phyloP scores from a whole-genome alignment of 2,329 filamentous ascomycete genomes.

The Nemania bipapillata region DNA sequence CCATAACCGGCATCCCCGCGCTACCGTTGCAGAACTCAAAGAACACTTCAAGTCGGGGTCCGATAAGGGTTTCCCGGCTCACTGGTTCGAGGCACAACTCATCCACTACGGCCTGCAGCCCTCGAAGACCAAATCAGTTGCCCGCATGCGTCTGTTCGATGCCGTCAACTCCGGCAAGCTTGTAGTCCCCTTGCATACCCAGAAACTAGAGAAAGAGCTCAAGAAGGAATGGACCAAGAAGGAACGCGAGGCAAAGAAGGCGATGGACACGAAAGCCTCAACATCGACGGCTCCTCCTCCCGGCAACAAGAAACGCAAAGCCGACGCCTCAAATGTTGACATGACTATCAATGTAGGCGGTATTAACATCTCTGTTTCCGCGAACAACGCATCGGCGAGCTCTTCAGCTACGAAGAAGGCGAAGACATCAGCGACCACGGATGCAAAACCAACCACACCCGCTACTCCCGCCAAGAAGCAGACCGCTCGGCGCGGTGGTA shows the following conservation, averaged over 20 bases:
- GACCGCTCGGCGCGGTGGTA: constrained; percentile 43
- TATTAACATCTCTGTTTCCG: constrained; percentile 48
- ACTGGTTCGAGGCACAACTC: constrained; percentile 72
- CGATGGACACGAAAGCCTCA: neutral
- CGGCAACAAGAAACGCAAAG: constrained; percentile 51
- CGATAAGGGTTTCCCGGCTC: constrained; percentile 63
- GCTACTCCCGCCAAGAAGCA: constrained; percentile 34
- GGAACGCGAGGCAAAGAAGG: constrained; percentile 61
- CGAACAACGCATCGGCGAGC: constrained; percentile 37
- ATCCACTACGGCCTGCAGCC: constrained; percentile 69
- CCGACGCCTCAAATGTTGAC: constrained; percentile 44
- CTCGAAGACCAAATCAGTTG: constrained; percentile 67
- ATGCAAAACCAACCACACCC: constrained; percentile 17
- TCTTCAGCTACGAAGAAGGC: constrained; percentile 44
- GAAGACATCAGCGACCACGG: constrained; percentile 37
- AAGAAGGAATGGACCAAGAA: constrained; percentile 67
- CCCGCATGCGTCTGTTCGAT: constrained; percentile 67
- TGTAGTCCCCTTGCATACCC: constrained; percentile 60
- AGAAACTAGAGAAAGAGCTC: constrained; percentile 63
- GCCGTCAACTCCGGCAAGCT: constrained; percentile 63
- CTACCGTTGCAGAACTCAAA: constrained; percentile 57
- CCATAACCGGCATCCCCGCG: constrained; percentile 60
- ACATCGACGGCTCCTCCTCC: constrained; percentile 13
- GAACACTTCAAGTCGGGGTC: constrained; percentile 57
- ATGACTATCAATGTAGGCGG: constrained; percentile 45